Conservation (phyloP, 108 stramenopile species). For the Aureococcus anophagefferens region DNA sequence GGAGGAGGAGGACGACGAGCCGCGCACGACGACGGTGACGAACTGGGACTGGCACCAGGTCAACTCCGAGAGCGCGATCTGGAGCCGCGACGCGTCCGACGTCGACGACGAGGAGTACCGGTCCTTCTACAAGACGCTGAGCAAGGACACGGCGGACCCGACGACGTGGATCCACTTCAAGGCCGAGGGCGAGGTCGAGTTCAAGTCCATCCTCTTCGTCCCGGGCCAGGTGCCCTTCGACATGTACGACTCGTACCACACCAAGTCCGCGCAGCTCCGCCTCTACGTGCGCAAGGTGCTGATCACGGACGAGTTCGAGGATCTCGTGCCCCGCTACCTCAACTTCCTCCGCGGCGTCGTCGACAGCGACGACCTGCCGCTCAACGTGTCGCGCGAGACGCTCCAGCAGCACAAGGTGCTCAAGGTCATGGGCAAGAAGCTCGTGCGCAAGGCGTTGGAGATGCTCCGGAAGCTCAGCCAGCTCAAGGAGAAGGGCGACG, state of each 20-base stretch:
- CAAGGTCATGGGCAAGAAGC: conserved; percentile 98
- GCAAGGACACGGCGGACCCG: conserved; percentile 63
- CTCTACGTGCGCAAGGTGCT: conserved; percentile 98
- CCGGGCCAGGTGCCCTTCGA: conserved; percentile 55
- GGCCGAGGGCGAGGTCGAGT: conserved; percentile 99
- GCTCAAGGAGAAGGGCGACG: conserved; percentile 35
- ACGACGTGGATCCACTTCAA: conserved; percentile 91
- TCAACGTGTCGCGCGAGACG: conserved; percentile 99
- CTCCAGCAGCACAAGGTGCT: conserved; percentile 92
- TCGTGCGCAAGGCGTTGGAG: conserved; percentile 94
- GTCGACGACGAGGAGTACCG: conserved; percentile 97
- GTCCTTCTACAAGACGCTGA: conserved; percentile 69
- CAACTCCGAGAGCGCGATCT: conserved; percentile 90
- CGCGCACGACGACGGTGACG: conserved; percentile 65
- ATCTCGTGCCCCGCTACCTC: conserved; percentile 89
- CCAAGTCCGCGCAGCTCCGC: conserved; percentile 38
- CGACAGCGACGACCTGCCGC: conserved; percentile 96
- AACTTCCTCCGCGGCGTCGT: conserved; percentile 92
- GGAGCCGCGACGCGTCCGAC: conserved; percentile 89
- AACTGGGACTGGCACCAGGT: conserved; percentile 79
- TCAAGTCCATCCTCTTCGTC: conserved; percentile 91
- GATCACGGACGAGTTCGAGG: conserved; percentile 91
- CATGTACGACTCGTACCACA: conserved; percentile 53
- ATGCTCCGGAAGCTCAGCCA: conserved; percentile 75
- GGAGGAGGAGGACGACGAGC: conserved; percentile 40